These are phyloP conservation scores for Daedalea quercina DNA, from an alignment of 768 basidiomycete species.

Conservation along the genomic window DNA sequence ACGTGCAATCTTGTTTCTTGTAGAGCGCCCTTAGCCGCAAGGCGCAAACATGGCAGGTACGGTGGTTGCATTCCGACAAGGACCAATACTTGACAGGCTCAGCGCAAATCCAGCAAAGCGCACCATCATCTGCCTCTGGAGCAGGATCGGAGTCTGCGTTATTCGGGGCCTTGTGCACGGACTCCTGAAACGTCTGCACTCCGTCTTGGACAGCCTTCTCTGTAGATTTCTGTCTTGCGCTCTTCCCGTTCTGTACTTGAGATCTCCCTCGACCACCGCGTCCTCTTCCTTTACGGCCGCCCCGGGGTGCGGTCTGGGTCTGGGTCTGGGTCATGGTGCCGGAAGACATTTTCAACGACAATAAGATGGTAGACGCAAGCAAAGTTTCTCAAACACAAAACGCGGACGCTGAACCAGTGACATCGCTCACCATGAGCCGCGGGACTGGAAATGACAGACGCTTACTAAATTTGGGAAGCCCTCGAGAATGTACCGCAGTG, in stretches of 20 bases:
- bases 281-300: neutral
- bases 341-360: neutral
- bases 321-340: neutral
- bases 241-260: neutral
- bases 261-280: neutral
- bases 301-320: neutral
- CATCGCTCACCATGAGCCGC: neutral
- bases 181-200: neutral
- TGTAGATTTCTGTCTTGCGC: neutral
- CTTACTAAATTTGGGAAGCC: neutral
- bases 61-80: conserved; percentile 85
- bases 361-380: neutral
- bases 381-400: neutral
- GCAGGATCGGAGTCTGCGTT: neutral
- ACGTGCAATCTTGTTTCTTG: conserved; percentile 90
- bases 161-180: neutral
- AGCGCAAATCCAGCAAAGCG: conserved; percentile 89
- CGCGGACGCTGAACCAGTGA: neutral
- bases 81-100: conserved; percentile 90
- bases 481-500: neutral
- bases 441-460: neutral
- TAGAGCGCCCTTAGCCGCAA: conserved; percentile 84
- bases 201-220: neutral
- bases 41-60: conserved; percentile 93
- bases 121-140: conserved; percentile 28